Evolutionary conservation across 345 rosid genomes (phyloP).

Genomic region (Bruguiera parviflora): DNA sequence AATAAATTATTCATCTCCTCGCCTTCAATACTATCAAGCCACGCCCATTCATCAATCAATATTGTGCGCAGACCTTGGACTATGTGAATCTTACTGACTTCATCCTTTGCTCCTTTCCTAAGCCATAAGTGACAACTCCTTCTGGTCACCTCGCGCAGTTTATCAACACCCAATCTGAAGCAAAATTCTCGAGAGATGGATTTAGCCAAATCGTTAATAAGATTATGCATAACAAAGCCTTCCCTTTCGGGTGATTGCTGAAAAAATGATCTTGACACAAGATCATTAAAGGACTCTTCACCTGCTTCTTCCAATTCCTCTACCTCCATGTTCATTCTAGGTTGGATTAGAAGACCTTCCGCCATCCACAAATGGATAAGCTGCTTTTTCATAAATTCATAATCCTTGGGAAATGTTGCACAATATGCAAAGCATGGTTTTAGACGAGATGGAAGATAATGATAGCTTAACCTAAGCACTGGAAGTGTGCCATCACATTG

Average conservation of each 20-base stretch:
- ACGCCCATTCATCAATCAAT: too few species aligned
- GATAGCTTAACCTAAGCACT: slow-evolving; percentile 15
- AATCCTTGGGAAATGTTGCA: slow-evolving; percentile 25
- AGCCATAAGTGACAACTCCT: slow-evolving; percentile 10
- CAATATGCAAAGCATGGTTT: slow-evolving; percentile 22
- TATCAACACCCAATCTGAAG: slow-evolving; percentile 14
- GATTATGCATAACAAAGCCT: slow-evolving; percentile 24
- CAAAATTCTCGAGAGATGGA: slow-evolving; percentile 19
- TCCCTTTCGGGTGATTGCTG: slow-evolving; percentile 4
- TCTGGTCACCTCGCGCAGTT: background rate
- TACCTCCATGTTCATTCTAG: background rate
- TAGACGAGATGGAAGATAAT: background rate
- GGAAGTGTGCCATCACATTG: background rate
- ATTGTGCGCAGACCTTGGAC: too few species aligned
- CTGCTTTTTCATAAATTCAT: fast-evolving
- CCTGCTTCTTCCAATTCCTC: slow-evolving; percentile 19
- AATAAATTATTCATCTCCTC: background rate
- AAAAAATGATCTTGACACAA: slow-evolving; percentile 33
- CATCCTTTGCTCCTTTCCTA: too few species aligned
- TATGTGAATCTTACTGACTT: too few species aligned
- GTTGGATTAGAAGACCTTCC: slow-evolving; percentile 11
- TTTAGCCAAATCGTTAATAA: slow-evolving; percentile 29
- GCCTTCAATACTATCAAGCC: background rate
- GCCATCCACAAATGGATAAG: slow-evolving; percentile 24
- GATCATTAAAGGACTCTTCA: slow-evolving; percentile 11